Evolutionary conservation across 805 yeast genomes (phyloP).

Genomic region (Suhomyces sp.): DNA sequence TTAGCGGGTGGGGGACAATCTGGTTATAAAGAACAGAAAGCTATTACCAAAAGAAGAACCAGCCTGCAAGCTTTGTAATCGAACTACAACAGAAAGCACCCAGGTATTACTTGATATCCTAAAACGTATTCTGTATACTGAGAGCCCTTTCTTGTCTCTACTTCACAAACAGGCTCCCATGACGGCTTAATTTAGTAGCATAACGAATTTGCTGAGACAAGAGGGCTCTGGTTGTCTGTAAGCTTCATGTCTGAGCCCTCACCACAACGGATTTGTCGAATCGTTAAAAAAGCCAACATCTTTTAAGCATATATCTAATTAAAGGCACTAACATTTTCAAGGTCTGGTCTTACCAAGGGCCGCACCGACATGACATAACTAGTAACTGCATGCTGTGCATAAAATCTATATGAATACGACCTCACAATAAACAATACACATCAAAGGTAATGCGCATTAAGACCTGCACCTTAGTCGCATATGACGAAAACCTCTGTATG

Average conservation of each 20-base stretch:
- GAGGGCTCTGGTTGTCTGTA: background rate
- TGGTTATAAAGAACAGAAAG: background rate
- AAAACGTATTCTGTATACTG: background rate
- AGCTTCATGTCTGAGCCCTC: background rate
- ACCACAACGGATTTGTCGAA: background rate
- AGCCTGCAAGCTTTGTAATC: background rate
- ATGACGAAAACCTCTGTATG: background rate
- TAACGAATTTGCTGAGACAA: background rate
- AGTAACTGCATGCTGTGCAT: background rate
- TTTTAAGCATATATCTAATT: background rate
- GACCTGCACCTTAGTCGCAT: background rate
- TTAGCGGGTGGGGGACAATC: background rate
- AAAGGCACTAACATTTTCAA: too few relatives aligned
- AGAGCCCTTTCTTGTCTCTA: background rate
- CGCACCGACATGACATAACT: background rate
- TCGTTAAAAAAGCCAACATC: background rate
- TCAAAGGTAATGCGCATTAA: background rate
- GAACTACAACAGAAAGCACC: background rate
- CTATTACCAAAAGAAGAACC: background rate
- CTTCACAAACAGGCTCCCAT: too few relatives aligned
- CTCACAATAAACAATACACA: background rate
- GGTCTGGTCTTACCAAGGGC: background rate
- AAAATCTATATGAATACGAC: background rate
- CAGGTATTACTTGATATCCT: background rate
- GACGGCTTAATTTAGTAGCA: background rate